phyloP scores from a whole-genome alignment of 306 rosid genomes.

The Quercus wislizeni region DNA sequence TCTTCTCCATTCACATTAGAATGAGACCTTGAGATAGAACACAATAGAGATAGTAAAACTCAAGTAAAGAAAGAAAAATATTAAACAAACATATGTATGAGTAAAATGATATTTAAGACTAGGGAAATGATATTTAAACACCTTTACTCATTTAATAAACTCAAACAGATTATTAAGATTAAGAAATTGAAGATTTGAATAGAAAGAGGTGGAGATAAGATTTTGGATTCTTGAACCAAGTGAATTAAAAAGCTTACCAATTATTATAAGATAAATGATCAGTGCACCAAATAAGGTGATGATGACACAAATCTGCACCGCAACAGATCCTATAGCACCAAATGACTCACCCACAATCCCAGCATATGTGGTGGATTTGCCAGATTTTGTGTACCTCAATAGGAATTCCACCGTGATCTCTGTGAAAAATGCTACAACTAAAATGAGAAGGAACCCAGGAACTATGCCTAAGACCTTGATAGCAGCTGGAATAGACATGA shows the following conservation, averaged over 20 bases:
- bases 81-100: too few species aligned
- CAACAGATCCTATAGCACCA: slow-evolving; percentile 54
- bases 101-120: too few species aligned
- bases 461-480: slow-evolving; percentile 75
- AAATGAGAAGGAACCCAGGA: slow-evolving; percentile 54
- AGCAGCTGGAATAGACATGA: slow-evolving; percentile 90
- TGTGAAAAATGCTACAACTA: slow-evolving; percentile 51
- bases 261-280: slow-evolving; percentile 74
- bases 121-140: too few species aligned
- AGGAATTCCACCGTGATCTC: slow-evolving; percentile 75
- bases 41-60: too few species aligned
- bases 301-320: slow-evolving; percentile 61
- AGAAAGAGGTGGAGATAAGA: too few species aligned
- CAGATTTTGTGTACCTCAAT: slow-evolving; percentile 75
- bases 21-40: too few species aligned
- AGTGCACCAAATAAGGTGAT: slow-evolving; percentile 68
- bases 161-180: too few species aligned
- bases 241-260: slow-evolving; percentile 41
- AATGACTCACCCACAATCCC: slow-evolving; percentile 90
- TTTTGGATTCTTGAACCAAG: too few species aligned
- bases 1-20: too few species aligned
- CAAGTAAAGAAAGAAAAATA: too few species aligned
- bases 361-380: slow-evolving; percentile 64
- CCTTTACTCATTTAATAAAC: too few species aligned
- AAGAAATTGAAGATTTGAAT: too few species aligned